Percentiles rank a stretch among this genome's conserved stretches.
These are phyloP conservation scores for Gilbertella persicaria DNA, from an alignment of 371 early-diverging fungal species.

Conservation along the genomic window DNA sequence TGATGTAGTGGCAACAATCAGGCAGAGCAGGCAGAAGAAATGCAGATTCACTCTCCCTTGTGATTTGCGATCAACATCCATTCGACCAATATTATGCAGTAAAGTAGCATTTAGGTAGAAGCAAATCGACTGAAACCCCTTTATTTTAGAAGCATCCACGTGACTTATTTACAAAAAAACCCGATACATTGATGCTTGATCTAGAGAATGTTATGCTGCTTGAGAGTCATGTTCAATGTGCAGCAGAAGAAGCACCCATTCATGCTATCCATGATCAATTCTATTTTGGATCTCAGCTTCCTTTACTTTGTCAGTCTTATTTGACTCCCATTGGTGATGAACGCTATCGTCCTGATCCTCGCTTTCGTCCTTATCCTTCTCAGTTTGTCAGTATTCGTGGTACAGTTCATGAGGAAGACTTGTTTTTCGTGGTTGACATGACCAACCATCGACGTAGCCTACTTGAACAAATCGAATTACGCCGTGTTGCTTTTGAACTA, in stretches of 20 bases:
- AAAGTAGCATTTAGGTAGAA: too few species aligned
- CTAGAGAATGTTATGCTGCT: slow-evolving; percentile 41
- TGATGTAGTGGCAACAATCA: slow-evolving; percentile 61
- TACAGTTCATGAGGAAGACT: slow-evolving; percentile 36
- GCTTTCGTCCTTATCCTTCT: slow-evolving; percentile 51
- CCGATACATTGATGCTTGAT: slow-evolving; percentile 39
- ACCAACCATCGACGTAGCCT: slow-evolving; percentile 37
- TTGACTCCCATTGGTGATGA: slow-evolving; percentile 26
- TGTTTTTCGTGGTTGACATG: slow-evolving; percentile 56
- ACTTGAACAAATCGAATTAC: slow-evolving; percentile 60
- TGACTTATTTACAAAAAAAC: slow-evolving; percentile 43
- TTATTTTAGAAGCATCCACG: slow-evolving; percentile 40
- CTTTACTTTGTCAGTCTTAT: slow-evolving; percentile 30
- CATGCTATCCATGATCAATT: slow-evolving; percentile 29
- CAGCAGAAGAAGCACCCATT: slow-evolving; percentile 59
- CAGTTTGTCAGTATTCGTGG: slow-evolving; percentile 50
- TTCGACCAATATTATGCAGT: slow-evolving; percentile 60
- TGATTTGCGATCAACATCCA: slow-evolving; percentile 51
- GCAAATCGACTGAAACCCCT: not conserved
- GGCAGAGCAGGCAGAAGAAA: slow-evolving; percentile 73
- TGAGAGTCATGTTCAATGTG: slow-evolving; percentile 67
- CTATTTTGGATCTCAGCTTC: slow-evolving; percentile 39
- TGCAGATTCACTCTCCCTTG: slow-evolving; percentile 58
- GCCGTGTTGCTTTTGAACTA: slow-evolving; percentile 57
- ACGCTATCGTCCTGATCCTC: slow-evolving; percentile 46